Percentiles rank a stretch among this genome's conserved stretches.
phyloP scores from a whole-genome alignment of 306 rosid genomes.

The Coriaria nepalensis region DNA sequence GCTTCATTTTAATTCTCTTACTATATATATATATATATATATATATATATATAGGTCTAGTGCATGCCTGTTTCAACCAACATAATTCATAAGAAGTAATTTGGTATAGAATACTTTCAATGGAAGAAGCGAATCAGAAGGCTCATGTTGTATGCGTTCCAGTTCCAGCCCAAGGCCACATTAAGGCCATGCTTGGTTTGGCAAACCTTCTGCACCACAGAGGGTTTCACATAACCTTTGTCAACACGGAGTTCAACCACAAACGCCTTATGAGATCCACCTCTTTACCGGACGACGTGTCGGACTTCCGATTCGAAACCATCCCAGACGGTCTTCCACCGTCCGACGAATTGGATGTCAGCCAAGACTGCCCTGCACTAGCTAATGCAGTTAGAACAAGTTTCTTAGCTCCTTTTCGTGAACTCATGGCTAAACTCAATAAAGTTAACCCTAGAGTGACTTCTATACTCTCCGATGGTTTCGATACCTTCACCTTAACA shows the following conservation, averaged over 20 bases:
- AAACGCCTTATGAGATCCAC: slow-evolving; percentile 23
- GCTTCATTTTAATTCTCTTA: no score
- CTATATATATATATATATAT: no score
- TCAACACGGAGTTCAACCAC: slow-evolving; percentile 31
- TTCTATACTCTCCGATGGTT: slow-evolving; percentile 20
- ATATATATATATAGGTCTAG: no score
- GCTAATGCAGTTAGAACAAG: slow-evolving; percentile 5
- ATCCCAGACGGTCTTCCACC: slow-evolving; percentile 17
- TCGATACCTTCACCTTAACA: slow-evolving; percentile 18
- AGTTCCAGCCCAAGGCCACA: slow-evolving; percentile 31
- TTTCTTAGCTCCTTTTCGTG: slow-evolving; percentile 11
- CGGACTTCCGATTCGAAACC: slow-evolving; percentile 11
- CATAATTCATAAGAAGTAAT: no score
- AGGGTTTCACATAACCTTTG: slow-evolving; percentile 35
- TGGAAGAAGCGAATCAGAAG: no score
- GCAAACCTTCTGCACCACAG: slow-evolving; percentile 27
- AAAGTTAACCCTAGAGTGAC: neutral
- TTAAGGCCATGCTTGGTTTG: slow-evolving; percentile 25
- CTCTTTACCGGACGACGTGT: no score
- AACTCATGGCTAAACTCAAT: no score
- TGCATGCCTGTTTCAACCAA: no score
- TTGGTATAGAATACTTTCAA: no score
- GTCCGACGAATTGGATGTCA: slow-evolving; percentile 10
- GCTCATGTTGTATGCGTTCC: no score
- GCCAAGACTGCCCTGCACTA: slow-evolving; percentile 14